Base-by-base conservation (phyloP, 805 yeast genomes). In the Sugiyamaella chiloensis region DNA sequence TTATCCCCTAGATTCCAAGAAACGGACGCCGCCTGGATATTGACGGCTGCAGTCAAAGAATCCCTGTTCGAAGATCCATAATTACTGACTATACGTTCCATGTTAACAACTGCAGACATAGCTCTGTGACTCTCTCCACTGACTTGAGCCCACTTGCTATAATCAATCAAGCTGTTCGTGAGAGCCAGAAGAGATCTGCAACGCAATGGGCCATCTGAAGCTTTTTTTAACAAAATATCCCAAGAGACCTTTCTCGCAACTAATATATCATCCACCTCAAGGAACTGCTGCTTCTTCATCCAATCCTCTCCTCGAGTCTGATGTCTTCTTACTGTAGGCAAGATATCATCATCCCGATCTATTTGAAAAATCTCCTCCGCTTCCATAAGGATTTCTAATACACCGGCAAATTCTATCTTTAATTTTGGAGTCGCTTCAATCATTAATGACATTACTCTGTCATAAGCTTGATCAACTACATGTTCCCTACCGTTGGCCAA, bases 1-100 rank as follows among this genome's bases (percentile, higher is more conserved):
- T 75, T 71, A 40, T 82, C 80, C 0, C 80, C 79, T 46, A 78
- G 78, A 0, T 66, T 64, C 95, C 96, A 87, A 23, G 85, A 67
- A 0, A 85, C 74, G 4, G 69, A 63, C 0, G 96, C 87, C 0
- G 79, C 61, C 37, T 79, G 79, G 53, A 71, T 71, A 41, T 66
- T 66, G 0, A 77, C 49, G 17, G 1, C 70, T 55, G 17, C 43
- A 24, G 4, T n/a, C 32, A 16, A 50, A 2, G 32, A 21, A 55
- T 48, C 2, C 21, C 29, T 19, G 19, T 34, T 34, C 3, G 37
- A 5, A 7, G 19, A n/a, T 3, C 12, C 14, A 6, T 14, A 12
- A 5, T 12, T 12, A 16, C 37, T 12, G 12, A 34, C 6, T 19
- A 34, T 12, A 5, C 21, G 19, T 24, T 54, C 58, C 11, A 66